phyloP scores from a whole-genome alignment of 331 rosid genomes.

The Arachis monticola region DNA sequence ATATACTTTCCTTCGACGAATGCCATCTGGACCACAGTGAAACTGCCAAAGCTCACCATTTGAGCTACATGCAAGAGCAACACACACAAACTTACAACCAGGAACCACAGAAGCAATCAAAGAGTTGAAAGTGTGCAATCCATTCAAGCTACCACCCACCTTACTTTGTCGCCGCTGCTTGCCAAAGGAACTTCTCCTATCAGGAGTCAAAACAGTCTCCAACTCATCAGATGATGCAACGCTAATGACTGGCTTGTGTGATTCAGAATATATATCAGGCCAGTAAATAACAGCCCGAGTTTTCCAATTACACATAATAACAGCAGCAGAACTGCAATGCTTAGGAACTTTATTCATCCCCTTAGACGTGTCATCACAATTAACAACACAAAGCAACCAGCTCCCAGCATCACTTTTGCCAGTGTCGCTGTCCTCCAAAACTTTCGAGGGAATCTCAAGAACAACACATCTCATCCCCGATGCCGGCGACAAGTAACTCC shows the following conservation, averaged over 20 bases:
- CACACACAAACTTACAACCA: slow-evolving; percentile 52
- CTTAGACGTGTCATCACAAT: slow-evolving; percentile 54
- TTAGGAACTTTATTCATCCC: slow-evolving; percentile 54
- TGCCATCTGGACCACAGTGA: slow-evolving; percentile 69
- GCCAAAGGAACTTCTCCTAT: slow-evolving; percentile 51
- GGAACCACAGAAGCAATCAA: slow-evolving; percentile 74
- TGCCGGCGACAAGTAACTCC: slow-evolving; percentile 77
- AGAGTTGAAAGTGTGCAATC: slow-evolving; percentile 60
- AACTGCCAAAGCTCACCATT: slow-evolving; percentile 86
- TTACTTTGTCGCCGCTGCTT: slow-evolving; percentile 50
- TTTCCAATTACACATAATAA: slow-evolving; percentile 62
- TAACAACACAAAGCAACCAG: slow-evolving; percentile 81
- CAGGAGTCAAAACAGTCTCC: slow-evolving; percentile 45
- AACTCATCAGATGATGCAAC: slow-evolving; percentile 64
- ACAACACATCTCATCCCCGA: slow-evolving; percentile 61
- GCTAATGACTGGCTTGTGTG: slow-evolving; percentile 51
- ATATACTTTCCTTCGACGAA: slow-evolving; percentile 57
- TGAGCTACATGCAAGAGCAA: slow-evolving; percentile 80
- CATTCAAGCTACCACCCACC: slow-evolving; percentile 46
- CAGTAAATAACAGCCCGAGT: slow-evolving; percentile 76
- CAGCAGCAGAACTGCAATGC: slow-evolving; percentile 60
- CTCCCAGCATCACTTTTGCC: slow-evolving; percentile 45
- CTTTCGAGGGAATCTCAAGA: slow-evolving; percentile 66
- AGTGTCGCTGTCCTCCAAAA: slow-evolving; percentile 45
- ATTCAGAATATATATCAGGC: slow-evolving; percentile 72